phyloP scores from a whole-genome alignment of 768 basidiomycete species.

The Trametes elegans region DNA sequence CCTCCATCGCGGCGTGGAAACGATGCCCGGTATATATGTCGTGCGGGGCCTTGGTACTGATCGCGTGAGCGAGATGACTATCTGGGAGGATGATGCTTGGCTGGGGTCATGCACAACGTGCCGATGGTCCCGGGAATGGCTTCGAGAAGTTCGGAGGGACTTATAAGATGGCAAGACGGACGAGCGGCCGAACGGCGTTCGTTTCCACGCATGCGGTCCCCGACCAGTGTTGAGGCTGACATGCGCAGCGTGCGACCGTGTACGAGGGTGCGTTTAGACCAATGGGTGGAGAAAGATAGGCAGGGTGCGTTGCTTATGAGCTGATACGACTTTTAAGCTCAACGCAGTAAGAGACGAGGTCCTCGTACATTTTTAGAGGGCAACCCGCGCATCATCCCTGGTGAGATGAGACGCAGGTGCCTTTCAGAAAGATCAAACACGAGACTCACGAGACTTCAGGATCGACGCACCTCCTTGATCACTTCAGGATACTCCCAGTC shows the following conservation, averaged over 20 bases:
- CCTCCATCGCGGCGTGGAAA: not conserved
- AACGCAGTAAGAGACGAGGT: not conserved
- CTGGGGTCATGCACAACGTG: not conserved
- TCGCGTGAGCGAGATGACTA: slow-evolving; percentile 4
- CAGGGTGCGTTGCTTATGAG: not conserved
- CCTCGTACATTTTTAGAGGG: not conserved
- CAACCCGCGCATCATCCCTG: not conserved
- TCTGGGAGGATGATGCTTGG: not conserved
- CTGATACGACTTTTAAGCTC: not conserved
- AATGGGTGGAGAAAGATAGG: not conserved
- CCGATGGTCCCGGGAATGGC: not conserved
- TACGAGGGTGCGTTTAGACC: not conserved
- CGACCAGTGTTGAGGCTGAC: slow-evolving; percentile 1
- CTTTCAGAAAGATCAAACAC: not conserved
- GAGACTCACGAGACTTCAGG: too few relatives aligned
- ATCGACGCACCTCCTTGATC: too few relatives aligned
- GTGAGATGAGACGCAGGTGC: not conserved
- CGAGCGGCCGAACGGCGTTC: slow-evolving; percentile 1
- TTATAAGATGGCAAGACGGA: not conserved
- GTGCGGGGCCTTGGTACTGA: not conserved
- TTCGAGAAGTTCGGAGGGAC: not conserved
- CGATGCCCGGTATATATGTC: slow-evolving; percentile 4
- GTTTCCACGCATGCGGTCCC: not conserved
- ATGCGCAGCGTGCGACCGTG: slow-evolving; percentile 5
- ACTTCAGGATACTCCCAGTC: too few relatives aligned